Percentiles rank a stretch among this genome's conserved stretches.
phyloP scores from a whole-genome alignment of 768 basidiomycete genomes.

The Cyathus striatus region DNA sequence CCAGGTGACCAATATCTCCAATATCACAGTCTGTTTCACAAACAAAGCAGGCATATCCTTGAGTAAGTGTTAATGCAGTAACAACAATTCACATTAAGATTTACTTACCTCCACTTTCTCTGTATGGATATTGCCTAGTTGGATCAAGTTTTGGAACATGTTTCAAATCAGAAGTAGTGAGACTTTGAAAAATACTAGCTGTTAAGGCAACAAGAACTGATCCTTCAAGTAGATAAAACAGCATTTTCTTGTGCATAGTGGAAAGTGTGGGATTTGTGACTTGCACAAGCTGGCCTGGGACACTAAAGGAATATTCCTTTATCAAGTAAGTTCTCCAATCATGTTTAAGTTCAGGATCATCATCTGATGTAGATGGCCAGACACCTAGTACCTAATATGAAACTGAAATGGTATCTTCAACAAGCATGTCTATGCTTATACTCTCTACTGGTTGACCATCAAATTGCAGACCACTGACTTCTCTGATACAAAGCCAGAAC shows the following conservation, averaged over 20 bases:
- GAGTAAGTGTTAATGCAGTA: background rate
- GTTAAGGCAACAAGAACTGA: conserved; percentile 11
- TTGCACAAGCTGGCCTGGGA: conserved; percentile 16
- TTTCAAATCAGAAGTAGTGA: conserved; percentile 11
- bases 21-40: conserved; percentile 10
- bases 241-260: conserved; percentile 1
- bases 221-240: conserved; percentile 19
- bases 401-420: conserved; percentile 11
- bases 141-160: conserved; percentile 10
- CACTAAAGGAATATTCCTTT: conserved; percentile 9
- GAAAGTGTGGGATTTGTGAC: conserved; percentile 17
- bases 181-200: conserved; percentile 11
- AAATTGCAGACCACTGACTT: conserved; percentile 17
- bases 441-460: conserved; percentile 10
- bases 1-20: conserved; percentile 1
- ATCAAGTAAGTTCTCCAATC: conserved; percentile 20
- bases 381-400: conserved; percentile 18
- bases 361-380: conserved; percentile 10
- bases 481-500: conserved; percentile 20
- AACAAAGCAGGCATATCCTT: conserved; percentile 16
- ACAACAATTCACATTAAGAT: background rate
- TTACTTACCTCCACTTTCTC: conserved; percentile 9
- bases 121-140: conserved; percentile 13
- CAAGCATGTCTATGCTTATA: conserved; percentile 10
- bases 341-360: conserved; percentile 11